Evolutionary conservation across 1,284 basidiomycete species (phyloP).

Genomic region (Rhodofomes roseus): DNA sequence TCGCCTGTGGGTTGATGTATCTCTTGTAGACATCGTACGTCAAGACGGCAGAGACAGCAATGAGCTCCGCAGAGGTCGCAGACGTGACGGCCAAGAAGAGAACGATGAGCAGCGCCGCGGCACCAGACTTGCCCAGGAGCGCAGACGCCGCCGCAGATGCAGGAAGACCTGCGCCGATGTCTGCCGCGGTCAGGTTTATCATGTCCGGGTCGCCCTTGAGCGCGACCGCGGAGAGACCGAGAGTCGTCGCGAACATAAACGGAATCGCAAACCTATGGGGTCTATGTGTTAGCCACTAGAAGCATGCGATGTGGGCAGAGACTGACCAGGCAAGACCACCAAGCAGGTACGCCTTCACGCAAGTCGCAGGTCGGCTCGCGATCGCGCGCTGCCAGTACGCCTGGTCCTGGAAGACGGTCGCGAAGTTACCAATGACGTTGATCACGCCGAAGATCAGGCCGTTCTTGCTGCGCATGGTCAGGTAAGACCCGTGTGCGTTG

Average conservation of each 20-base stretch:
- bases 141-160: conserved; percentile 80
- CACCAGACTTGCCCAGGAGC: conserved; percentile 74
- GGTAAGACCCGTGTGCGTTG: conserved; percentile 60
- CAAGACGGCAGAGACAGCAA: conserved; percentile 78
- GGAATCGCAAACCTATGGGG: conserved; percentile 72
- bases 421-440: conserved; percentile 81
- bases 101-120: conserved; percentile 64
- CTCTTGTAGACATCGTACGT: conserved; percentile 77
- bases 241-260: conserved; percentile 75
- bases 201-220: conserved; percentile 72
- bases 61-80: conserved; percentile 85
- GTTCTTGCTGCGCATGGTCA: conserved; percentile 77
- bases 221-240: conserved; percentile 81
- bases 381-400: conserved; percentile 85
- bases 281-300: not conserved
- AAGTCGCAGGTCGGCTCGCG: conserved; percentile 77
- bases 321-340: conserved; percentile 83
- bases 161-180: conserved; percentile 83
- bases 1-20: conserved; percentile 58
- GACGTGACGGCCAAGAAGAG: conserved; percentile 85
- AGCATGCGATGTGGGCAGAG: not conserved
- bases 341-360: conserved; percentile 84
- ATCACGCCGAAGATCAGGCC: conserved; percentile 89
- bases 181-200: conserved; percentile 49
- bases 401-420: conserved; percentile 43